Evolutionary conservation across 169 alveolate genomes (phyloP), one percentile per base, ranked within the genome.

Genomic region (Miamiensis avidus): DNA sequence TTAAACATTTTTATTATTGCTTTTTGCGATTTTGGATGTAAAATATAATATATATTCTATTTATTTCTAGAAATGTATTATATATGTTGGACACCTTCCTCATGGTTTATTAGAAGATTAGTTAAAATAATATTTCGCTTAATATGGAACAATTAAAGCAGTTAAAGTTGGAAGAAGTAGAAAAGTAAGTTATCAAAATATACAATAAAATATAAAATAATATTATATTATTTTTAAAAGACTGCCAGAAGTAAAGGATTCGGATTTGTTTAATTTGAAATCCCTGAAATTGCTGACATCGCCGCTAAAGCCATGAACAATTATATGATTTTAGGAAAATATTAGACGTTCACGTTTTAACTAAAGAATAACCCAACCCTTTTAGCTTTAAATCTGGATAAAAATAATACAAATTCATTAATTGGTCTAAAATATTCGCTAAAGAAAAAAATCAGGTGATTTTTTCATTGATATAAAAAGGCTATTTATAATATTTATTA

Each of bases 71-170:
- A 79, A 79, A n/a, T 49, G 91, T 64, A 90, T 88, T 16, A 49
- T 93, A 27, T 93, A 93, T 89, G 91, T 90, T 25, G 96, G 96
- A 15, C 96, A 93, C 65, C 76, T 93, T 26, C 96, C 96, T 20
- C 86, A 89, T 83, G 96, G 96, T 34, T 91, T 93, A 34, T 64
- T 76, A 31, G 96, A 93, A 78, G 82, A 89, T 34, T 85, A 92
- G 74, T 76, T 93, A 76, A 86, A 93, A 81, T 89, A 83, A 72
- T 93, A 91, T 93, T 91, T 93, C 87, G 65, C 86, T 29, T 90
- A 93, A 83, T 93, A 91, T 88, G 96, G 96, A 4, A 77, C 49
- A 27, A 86, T 93, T 29, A 85, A 81, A 29, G 82, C 89, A 65
- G 65, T 93, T 74, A 87, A 87, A 69, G 85, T 87, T 65, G 88